phyloP scores from a whole-genome alignment of 192 early-diverging fungal species.

The Coemansia sp. region DNA sequence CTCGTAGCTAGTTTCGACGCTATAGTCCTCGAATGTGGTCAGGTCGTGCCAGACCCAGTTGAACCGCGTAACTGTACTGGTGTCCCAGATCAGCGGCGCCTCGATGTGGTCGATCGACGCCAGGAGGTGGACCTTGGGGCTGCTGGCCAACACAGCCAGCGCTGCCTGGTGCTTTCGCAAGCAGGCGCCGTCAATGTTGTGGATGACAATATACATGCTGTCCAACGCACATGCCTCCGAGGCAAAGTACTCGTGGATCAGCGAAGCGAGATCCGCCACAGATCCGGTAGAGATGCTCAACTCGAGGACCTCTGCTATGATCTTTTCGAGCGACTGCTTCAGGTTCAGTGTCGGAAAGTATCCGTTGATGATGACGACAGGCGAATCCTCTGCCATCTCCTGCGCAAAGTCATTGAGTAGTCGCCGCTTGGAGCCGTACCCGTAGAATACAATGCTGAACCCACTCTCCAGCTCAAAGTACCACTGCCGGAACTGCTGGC shows the following conservation, averaged over 20 bases:
- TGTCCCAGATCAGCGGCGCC: constrained; percentile 84
- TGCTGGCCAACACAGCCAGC: constrained; percentile 62
- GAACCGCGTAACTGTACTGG: constrained; percentile 57
- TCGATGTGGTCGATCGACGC: constrained; percentile 91
- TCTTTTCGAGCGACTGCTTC: constrained; percentile 63
- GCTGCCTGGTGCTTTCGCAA: constrained; percentile 69
- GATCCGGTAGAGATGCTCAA: constrained; percentile 33
- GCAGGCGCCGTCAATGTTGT: constrained; percentile 81
- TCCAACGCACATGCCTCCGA: constrained; percentile 42
- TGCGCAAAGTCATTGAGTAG: constrained; percentile 73
- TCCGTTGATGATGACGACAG: constrained; percentile 76
- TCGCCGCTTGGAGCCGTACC: constrained; percentile 85
- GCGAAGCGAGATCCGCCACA: constrained; percentile 60
- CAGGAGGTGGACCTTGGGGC: constrained; percentile 65
- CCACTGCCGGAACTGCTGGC: constrained; percentile 79
- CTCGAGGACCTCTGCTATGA: constrained; percentile 40
- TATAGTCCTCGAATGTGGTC: constrained; percentile 78
- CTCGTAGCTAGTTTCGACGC: constrained; percentile 79
- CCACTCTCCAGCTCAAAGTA: constrained; percentile 73
- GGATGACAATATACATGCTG: constrained; percentile 69
- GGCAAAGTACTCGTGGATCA: constrained; percentile 62
- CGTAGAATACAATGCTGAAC: constrained; percentile 88
- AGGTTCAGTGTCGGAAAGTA: constrained; percentile 73
- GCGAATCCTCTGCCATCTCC: constrained; percentile 50
- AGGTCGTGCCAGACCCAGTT: constrained; percentile 90